A percentile compares a stretch with the other conserved stretches of the same genome.
Conservation (phyloP, 2,329 filamentous ascomycete species). For the Raffaelea deltoideospora region DNA sequence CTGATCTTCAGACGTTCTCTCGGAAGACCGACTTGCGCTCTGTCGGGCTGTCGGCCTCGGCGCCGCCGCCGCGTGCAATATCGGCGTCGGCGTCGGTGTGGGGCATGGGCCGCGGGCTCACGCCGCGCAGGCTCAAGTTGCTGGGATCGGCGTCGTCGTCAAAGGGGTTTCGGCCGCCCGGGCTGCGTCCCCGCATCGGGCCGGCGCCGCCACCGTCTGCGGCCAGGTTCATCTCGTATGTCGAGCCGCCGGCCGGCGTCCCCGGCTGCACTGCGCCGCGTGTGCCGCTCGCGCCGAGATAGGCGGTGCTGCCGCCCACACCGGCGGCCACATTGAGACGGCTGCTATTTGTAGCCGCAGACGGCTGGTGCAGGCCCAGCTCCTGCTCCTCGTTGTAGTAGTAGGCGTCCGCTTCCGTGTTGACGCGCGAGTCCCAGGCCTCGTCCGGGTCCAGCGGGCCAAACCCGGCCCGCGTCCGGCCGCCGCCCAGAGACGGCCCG, state of each 20-base stretch:
- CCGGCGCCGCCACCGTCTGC: conserved; percentile 14
- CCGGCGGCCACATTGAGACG: conserved; percentile 2
- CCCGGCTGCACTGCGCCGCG: no score
- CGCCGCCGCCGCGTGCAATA: conserved; percentile 16
- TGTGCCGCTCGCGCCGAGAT: conserved; percentile 6
- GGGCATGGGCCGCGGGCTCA: conserved; percentile 58
- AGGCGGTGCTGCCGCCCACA: conserved; percentile 5
- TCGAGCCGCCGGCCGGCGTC: conserved; percentile 16
- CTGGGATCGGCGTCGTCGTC: conserved; percentile 45
- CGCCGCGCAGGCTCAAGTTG: conserved; percentile 47
- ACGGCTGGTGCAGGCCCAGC: conserved; percentile 33
- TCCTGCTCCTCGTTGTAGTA: conserved; percentile 62
- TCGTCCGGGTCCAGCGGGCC: conserved; percentile 66
- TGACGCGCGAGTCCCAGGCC: conserved; percentile 71
- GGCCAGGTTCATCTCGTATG: conserved; percentile 33
- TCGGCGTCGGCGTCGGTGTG: conserved; percentile 24
- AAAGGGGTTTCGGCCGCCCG: conserved; percentile 49
- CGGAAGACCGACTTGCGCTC: conserved; percentile 56
- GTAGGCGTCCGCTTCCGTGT: conserved; percentile 48
- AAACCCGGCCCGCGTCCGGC: conserved; percentile 19
- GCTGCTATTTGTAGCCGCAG: conserved; percentile 16
- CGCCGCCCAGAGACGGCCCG: conserved; percentile 13
- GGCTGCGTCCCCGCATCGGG: conserved; percentile 23
- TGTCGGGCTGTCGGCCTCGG: conserved; percentile 40
- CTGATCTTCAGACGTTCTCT: conserved; percentile 48